Base-by-base conservation (phyloP, 495 filamentous ascomycete species). In the Podospora appendiculata region DNA sequence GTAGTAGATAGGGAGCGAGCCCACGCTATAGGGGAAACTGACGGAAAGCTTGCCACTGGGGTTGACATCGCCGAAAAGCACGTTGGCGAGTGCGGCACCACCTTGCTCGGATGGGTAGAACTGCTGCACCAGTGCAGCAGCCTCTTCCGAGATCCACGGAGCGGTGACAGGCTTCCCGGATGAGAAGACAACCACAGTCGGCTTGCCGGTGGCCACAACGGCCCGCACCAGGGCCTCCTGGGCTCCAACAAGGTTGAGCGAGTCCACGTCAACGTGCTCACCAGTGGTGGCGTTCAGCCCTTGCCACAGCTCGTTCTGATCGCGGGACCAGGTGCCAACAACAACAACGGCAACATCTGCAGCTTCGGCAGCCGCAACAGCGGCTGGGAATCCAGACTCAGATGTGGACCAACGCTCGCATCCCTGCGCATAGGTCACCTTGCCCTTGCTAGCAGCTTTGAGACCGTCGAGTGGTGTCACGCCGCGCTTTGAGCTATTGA, bases 11-110 rank as follows among this genome's bases (percentile, higher is more conserved):
- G 85, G 85, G 3, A 82, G 70, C 8, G 79, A 79, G 38, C 84
- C 85, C 39, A 88, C 76, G 46, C 76, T 79, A 44, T 74, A 73
- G 1, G 85, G 85, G 45, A 82, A 75, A 9, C 74, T 77, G 38
- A 83, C 75, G 6, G 73, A 70, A 18, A 84, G 73, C 60, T 72
- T 79, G 14, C 90, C 90, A 36, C 83, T 89, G 8, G 88, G 89
- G 63, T 92, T 90, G 16, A 84, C 76, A 11, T 83, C 80, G n/a
- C 90, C 90, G 46, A 92, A 90, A 0, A 96, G 74, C 17, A 96
- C 79, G 57, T 90, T 86, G 1, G 80, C 78, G 17, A 96, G 66
- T 3, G 89, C 85, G 47, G 88, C 82, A 6, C 90, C 90, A 51
- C 85, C 88, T 62, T 95, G 69, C 52, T 87, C 81, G 0, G 81